Conservation (phyloP, 2,329 filamentous ascomycete genomes). For the Colletotrichum sp. region DNA sequence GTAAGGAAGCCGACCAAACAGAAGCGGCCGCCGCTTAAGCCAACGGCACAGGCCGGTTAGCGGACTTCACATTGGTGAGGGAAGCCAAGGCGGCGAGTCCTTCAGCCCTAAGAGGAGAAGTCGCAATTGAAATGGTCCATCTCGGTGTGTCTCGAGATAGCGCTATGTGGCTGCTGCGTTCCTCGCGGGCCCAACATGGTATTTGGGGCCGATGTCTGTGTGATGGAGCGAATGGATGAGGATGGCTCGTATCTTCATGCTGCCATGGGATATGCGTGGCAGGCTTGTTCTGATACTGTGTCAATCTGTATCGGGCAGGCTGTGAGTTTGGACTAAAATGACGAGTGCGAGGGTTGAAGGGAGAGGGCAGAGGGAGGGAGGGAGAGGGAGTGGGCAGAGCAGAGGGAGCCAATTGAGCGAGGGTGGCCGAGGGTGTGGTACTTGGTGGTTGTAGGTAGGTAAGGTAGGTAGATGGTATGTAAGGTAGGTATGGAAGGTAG, state of each 20-base stretch:
- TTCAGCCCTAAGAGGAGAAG: background rate
- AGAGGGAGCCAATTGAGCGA: background rate
- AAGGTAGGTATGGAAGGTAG: background rate
- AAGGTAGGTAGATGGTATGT: background rate
- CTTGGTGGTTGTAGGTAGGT: background rate
- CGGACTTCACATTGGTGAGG: background rate
- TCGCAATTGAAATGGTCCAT: background rate
- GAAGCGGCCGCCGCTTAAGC: background rate
- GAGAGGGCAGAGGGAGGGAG: background rate
- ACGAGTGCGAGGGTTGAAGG: background rate
- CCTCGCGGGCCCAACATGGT: background rate
- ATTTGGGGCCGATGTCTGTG: background rate
- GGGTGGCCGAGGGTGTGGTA: background rate
- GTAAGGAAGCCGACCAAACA: background rate
- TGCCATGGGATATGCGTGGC: background rate
- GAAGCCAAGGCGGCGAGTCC: background rate
- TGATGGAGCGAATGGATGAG: background rate
- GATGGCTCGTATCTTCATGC: background rate
- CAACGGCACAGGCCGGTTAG: background rate
- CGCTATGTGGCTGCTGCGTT: background rate
- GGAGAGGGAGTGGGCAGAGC: background rate
- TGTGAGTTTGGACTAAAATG: background rate
- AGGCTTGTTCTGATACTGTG: background rate
- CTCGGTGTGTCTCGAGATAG: background rate
- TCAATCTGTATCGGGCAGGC: background rate